Conservation (phyloP, 225 moss, liverwort and hornwort species). For the Pleurozium schreberi region DNA sequence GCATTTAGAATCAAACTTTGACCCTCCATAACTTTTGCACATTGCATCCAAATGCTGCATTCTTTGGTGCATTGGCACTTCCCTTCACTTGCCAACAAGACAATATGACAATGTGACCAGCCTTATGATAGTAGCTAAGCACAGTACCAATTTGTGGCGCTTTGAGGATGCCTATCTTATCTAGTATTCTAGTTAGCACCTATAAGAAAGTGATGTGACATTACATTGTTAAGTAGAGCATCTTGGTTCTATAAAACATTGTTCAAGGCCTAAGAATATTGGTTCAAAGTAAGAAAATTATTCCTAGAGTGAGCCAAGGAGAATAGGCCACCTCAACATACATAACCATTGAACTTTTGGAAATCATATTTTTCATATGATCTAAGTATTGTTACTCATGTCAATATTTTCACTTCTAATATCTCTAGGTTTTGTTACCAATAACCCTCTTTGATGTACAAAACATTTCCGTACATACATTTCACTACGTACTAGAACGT, state of each 20-base stretch:
- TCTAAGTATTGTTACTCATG: not conserved
- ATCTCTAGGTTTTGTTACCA: not conserved
- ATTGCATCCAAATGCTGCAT: too few species aligned
- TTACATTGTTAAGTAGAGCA: too few species aligned
- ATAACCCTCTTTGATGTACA: not conserved
- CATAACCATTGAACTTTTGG: not conserved
- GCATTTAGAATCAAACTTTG: too few species aligned
- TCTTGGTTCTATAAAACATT: not conserved
- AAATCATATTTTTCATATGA: too few species aligned
- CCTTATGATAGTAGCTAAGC: too few species aligned
- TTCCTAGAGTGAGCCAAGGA: not conserved
- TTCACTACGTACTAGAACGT: rapidly evolving
- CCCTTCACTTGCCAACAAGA: too few species aligned
- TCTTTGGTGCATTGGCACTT: too few species aligned
- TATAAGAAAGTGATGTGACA: not conserved
- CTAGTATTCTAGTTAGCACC: not conserved
- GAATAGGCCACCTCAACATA: not conserved
- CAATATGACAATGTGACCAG: too few species aligned
- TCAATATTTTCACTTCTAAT: rapidly evolving
- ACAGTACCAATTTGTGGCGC: too few species aligned
- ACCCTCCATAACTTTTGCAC: too few species aligned
- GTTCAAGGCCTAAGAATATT: not conserved
- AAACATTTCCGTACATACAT: too few species aligned
- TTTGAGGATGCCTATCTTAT: too few species aligned
- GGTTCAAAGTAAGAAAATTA: not conserved